Base-by-base conservation (phyloP, 768 basidiomycete genomes). In the Hortiboletus campestris region DNA sequence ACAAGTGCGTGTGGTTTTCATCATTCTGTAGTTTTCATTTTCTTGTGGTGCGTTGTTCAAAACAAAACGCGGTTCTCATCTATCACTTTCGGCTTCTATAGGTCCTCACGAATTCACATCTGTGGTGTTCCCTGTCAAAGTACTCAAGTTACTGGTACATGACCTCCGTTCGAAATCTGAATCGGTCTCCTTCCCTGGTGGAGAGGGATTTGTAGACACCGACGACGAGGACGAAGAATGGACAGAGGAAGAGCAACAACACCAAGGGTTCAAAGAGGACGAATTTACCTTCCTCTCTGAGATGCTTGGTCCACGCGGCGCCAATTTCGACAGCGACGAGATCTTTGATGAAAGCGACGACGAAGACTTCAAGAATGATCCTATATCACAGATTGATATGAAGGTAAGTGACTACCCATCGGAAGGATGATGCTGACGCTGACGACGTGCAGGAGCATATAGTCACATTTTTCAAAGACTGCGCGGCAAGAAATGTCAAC, bases 211-310 rank as follows among this genome's bases (percentile, higher is more conserved):
- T 29, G 75, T 84, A 12, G 86, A 85, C 31, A 86, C 83, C 10
- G 92, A 94, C 60, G 92, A 94, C 66, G 89, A 83, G 79, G 89
- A 94, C 59, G 92, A 92, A 34, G 91, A 92, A n/a, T 98, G 96
- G 96, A 81, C 84, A 11, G 94, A 97, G 63, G 94, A 94, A 66
- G 94, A 91, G 53, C 82, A 80, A 46, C 70, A 80, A 34, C 75
- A 83, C 46, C 80, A 83, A 63, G 74, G 75, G 9, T 73, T 80
- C 63, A 88, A 84, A 63, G 76, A 84, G 47, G 89, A 90, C n/a
- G 89, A 92, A 63, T 84, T 91, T 60, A 84, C 85, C 22, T 91
- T 85, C 76, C 74, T 97, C 36, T 93, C 93, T 6, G 90, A 94
- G 46, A 79, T 92, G 78, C 79, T 94, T 46, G 86, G 88, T 12